Percentiles rank a stretch among this genome's conserved stretches.
phyloP scores from a whole-genome alignment of 2,329 filamentous ascomycete species.

The Epichloe aotearoae region DNA sequence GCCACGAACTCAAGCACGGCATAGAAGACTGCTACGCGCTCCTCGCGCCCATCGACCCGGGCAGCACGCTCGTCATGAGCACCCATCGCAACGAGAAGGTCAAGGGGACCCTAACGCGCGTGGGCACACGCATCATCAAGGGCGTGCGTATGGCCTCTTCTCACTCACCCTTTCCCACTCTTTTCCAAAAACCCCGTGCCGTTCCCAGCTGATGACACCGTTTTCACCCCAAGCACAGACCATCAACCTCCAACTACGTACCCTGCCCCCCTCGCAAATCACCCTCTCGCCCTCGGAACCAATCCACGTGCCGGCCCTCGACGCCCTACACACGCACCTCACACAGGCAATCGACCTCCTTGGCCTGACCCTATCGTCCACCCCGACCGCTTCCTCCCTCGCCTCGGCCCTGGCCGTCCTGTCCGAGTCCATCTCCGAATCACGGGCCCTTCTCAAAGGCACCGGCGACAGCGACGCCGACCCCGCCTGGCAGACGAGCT shows the following conservation, averaged over 20 bases:
- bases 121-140: conserved; percentile 84
- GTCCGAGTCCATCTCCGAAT: conserved; percentile 38
- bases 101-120: conserved; percentile 82
- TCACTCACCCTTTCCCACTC: background rate
- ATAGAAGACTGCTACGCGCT: conserved; percentile 82
- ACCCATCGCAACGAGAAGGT: conserved; percentile 77
- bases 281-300: conserved; percentile 34
- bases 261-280: conserved; percentile 41
- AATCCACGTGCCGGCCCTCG: conserved; percentile 55
- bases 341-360: conserved; percentile 76
- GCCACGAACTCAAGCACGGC: conserved; percentile 44
- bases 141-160: conserved; percentile 46
- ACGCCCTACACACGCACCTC: conserved; percentile 60
- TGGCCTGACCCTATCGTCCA: conserved; percentile 50
- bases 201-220: too few relatives aligned
- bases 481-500: conserved; percentile 30
- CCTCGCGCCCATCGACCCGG: conserved; percentile 70
- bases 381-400: conserved; percentile 41
- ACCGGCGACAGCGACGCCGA: conserved; percentile 23
- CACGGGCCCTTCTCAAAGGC: conserved; percentile 44
- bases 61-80: conserved; percentile 79
- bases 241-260: conserved; percentile 63
- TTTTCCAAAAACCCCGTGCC: too few relatives aligned
- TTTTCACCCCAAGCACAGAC: conserved; percentile 33
- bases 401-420: conserved; percentile 43